phyloP scores from a whole-genome alignment of 345 rosid species.

The Crucihimalaya himalaica region DNA sequence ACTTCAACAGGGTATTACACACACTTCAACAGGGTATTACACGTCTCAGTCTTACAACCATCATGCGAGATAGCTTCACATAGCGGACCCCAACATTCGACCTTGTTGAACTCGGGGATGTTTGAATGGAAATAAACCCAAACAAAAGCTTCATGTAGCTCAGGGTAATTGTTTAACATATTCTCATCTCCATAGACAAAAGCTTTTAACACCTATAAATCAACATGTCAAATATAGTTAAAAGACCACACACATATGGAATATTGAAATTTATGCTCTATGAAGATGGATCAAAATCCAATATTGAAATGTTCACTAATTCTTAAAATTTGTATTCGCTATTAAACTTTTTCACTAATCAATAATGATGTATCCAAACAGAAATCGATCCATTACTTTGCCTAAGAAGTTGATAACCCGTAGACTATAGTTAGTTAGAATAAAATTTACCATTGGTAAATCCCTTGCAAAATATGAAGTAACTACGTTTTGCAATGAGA shows the following conservation, averaged over 20 bases:
- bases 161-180: slow-evolving; percentile 69
- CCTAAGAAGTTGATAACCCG: background rate
- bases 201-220: slow-evolving; percentile 69
- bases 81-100: slow-evolving; percentile 86
- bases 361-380: background rate
- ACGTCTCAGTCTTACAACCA: background rate
- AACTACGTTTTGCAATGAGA: slow-evolving; percentile 63
- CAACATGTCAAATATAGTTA: background rate
- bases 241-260: background rate
- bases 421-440: background rate
- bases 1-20: too few relatives aligned
- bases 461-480: slow-evolving; percentile 85
- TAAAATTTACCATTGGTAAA: slow-evolving; percentile 71
- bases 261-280: background rate
- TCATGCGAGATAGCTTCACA: slow-evolving; percentile 46
- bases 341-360: background rate
- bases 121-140: slow-evolving; percentile 95
- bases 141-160: slow-evolving; percentile 71
- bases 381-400: background rate
- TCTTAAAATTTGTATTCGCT: background rate
- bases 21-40: too few relatives aligned
- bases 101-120: slow-evolving; percentile 67
- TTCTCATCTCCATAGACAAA: slow-evolving; percentile 78
- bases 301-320: background rate
- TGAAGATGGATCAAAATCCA: background rate